Evolutionary conservation across 306 rosid species (phyloP).

Genomic region (apple (Malus domestica)): DNA sequence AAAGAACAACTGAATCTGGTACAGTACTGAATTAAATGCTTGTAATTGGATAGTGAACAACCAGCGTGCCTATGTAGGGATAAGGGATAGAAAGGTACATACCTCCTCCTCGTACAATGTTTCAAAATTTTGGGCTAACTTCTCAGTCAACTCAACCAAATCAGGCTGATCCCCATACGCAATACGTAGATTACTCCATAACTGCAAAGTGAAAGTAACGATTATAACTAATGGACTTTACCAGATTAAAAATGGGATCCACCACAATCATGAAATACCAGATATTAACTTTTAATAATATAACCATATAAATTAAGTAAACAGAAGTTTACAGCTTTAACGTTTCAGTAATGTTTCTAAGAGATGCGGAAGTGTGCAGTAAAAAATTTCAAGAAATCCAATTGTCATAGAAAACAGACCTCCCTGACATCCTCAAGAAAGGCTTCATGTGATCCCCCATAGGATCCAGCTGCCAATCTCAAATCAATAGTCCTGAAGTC

Average conservation of each 20-base stretch:
- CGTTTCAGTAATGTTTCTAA: neutral
- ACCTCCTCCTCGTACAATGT: constrained; percentile 71
- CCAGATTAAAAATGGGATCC: neutral
- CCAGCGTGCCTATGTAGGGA: neutral
- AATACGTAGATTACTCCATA: constrained; percentile 75
- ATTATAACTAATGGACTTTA: constrained; percentile 16
- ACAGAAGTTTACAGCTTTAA: neutral
- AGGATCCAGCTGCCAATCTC: constrained; percentile 85
- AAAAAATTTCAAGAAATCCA: neutral
- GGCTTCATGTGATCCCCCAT: constrained; percentile 80
- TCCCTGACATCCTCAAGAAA: constrained; percentile 90
- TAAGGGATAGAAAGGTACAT: constrained; percentile 14
- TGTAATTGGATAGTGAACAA: neutral
- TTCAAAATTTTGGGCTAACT: constrained; percentile 66
- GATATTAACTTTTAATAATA: neutral
- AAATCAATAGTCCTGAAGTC: constrained; percentile 94
- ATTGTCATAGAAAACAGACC: constrained; percentile 44
- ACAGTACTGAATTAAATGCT: neutral
- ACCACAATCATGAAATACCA: neutral
- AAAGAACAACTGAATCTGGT: constrained; percentile 2
- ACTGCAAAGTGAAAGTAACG: constrained; percentile 47
- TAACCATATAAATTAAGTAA: neutral
- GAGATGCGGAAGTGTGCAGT: neutral
- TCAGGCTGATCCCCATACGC: constrained; percentile 91
- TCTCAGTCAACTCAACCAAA: constrained; percentile 77